phyloP scores from a whole-genome alignment of 1,284 basidiomycete species.

The Apiotrichum sp. region DNA sequence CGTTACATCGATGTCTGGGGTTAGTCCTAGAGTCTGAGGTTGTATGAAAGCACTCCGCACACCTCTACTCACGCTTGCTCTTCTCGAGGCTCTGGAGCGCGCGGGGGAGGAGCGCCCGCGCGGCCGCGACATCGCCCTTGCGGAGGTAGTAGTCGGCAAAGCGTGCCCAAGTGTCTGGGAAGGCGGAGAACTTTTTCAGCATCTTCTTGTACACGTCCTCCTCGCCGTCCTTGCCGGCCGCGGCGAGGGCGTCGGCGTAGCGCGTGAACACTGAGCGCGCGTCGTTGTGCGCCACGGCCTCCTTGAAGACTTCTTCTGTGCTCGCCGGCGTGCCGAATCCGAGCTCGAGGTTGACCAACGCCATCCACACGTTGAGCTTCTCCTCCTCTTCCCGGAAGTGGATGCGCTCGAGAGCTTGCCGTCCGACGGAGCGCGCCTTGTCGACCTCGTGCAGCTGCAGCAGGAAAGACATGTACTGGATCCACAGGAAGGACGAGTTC shows the following conservation, averaged over 20 bases:
- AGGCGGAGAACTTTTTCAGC: slow-evolving; percentile 86
- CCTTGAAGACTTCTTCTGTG: slow-evolving; percentile 74
- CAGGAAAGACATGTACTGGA: slow-evolving; percentile 99
- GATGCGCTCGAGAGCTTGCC: slow-evolving; percentile 79
- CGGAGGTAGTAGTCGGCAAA: slow-evolving; percentile 73
- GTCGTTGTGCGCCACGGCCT: slow-evolving; percentile 85
- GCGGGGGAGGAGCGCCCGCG: slow-evolving; percentile 79
- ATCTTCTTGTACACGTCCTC: slow-evolving; percentile 79
- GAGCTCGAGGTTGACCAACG: slow-evolving; percentile 91
- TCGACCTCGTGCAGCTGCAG: slow-evolving; percentile 91
- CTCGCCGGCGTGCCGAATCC: slow-evolving; percentile 80
- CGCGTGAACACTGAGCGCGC: slow-evolving; percentile 83
- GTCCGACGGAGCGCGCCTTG: slow-evolving; percentile 81
- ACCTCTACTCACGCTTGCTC: slow-evolving; percentile 67
- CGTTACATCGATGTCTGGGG: slow-evolving; percentile 83
- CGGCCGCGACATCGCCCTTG: slow-evolving; percentile 66
- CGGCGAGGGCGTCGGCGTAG: slow-evolving; percentile 75
- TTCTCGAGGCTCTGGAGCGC: slow-evolving; percentile 90
- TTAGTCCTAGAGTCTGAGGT: not conserved
- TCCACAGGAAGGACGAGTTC: slow-evolving; percentile 96
- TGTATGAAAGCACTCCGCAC: not conserved
- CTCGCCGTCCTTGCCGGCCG: slow-evolving; percentile 73
- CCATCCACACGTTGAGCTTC: slow-evolving; percentile 96
- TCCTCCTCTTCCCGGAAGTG: slow-evolving; percentile 95
- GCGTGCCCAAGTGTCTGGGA: slow-evolving; percentile 85